Evolutionary conservation across 768 basidiomycete species (phyloP), one percentile per base, ranked within the genome.

Genomic region (Naganishia friedmannii): DNA sequence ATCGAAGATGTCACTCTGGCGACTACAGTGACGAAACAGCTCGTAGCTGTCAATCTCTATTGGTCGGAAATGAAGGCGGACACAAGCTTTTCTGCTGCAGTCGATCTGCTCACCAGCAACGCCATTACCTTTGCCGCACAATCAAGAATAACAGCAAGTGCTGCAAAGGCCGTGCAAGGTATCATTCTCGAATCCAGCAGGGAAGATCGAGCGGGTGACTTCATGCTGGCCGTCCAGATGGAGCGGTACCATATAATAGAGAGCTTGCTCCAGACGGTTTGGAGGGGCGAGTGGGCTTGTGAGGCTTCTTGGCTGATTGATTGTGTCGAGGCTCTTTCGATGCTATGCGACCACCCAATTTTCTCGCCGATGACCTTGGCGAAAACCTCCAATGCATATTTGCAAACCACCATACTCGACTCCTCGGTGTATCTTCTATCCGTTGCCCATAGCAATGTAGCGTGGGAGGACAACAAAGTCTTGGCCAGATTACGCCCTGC

Each of bases 161-260:
- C 69, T 23, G 60, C 69, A 53, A 37, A 51, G 28, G 63, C 69
- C 12, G 60, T 65, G 9, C 46, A 48, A 28, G 58, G 46, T 54
- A 37, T 53, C 6, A 65, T 56, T 31, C 28, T 51, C 31, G 58
- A 58, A 26, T 39, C 58, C 17, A 54, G 56, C 29, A 58, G 46
- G 46, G 68, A 69, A 63, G 46, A 37, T 21, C 56, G 68, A 51
- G 68, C 56, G 13, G 68, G 68, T 10, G 53, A 60, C n/a, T 69
- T 60, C 37, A 58, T 63, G 51, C 13, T 69, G 23, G 51, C 28
- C 8, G 45, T 69, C 2, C 68, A 69, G 57, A 60, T 51, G 32
- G 32, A 69, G 48, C 56, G 68, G 10, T 69, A 63, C 46, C 60
- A 70, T 17, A 51, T 70, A 4, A 26, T 70, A 26, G 57, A 70